phyloP scores from a whole-genome alignment of 345 rosid genomes.

The Eucalyptus marginata region DNA sequence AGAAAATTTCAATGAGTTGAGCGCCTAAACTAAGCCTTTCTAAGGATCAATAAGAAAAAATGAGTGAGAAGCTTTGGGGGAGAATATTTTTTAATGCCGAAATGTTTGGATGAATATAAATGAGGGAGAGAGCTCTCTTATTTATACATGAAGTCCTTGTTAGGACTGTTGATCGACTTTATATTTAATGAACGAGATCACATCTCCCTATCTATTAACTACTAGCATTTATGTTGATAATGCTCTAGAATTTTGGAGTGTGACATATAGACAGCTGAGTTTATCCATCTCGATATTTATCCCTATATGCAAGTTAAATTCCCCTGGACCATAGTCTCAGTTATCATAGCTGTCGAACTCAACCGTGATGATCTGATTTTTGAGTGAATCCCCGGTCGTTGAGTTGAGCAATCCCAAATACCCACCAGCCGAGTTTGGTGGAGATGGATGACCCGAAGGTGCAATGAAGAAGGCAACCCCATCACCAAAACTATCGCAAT shows the following conservation, averaged over 20 bases:
- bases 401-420: conserved; percentile 20
- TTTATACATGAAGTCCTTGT: no score
- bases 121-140: fast-evolving
- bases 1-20: conserved; percentile 8
- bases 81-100: no score
- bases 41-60: not conserved
- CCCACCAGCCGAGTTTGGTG: conserved; percentile 34
- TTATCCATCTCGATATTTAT: not conserved
- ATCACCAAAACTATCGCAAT: not conserved
- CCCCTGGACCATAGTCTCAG: conserved; percentile 10
- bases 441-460: conserved; percentile 22
- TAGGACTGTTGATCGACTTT: fast-evolving
- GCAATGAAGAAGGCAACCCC: conserved; percentile 31
- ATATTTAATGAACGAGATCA: not conserved
- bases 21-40: not conserved
- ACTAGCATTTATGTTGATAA: fast-evolving
- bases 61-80: no score
- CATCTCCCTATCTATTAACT: not conserved
- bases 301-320: conserved; percentile 11
- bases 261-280: not conserved
- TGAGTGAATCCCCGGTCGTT: not conserved
- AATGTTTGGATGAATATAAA: not conserved
- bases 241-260: no score
- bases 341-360: conserved; percentile 19
- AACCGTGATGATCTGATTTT: not conserved